phyloP scores from a whole-genome alignment of 805 yeast genomes.

The Teunomyces panamensis region DNA sequence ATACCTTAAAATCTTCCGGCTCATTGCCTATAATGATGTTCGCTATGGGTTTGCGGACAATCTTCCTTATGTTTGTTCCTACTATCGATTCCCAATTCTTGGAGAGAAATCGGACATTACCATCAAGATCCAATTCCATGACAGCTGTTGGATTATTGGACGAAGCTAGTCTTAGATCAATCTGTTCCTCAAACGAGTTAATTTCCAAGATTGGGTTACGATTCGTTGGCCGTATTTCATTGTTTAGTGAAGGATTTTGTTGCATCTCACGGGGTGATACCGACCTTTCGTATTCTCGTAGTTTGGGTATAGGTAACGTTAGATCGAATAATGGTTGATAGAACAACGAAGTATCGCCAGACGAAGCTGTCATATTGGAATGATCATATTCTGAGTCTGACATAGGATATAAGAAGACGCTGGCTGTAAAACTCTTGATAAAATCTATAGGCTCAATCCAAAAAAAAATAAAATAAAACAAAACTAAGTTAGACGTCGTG shows the following conservation, averaged over 20 bases:
- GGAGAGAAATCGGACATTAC: constrained; percentile 71
- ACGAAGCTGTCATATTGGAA: constrained; percentile 3
- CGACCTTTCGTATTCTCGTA: constrained; percentile 23
- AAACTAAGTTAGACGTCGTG: too few species aligned
- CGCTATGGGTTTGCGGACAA: constrained; percentile 56
- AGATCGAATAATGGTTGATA: constrained; percentile 18
- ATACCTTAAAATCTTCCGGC: constrained; percentile 62
- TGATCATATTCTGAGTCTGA: constrained; percentile 1
- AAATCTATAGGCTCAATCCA: not conserved
- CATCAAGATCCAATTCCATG: constrained; percentile 77
- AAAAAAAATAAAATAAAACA: not conserved
- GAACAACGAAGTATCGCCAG: constrained; percentile 9
- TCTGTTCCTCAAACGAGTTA: constrained; percentile 37
- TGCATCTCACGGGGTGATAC: constrained; percentile 32
- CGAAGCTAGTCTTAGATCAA: constrained; percentile 62
- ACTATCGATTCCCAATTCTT: constrained; percentile 77
- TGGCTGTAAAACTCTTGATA: not conserved
- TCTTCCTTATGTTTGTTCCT: constrained; percentile 58
- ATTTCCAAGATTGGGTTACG: constrained; percentile 8
- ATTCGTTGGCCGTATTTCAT: constrained; percentile 11
- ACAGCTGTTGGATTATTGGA: constrained; percentile 72
- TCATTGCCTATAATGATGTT: constrained; percentile 61
- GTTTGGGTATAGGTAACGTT: constrained; percentile 7
- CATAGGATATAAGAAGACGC: not conserved
- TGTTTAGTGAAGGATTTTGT: not conserved